A percentile compares a stretch with the other conserved stretches of the same genome.
These are phyloP conservation scores for Fraxinus albicans DNA, from an alignment of 305 asterid species.

Conservation along the genomic window DNA sequence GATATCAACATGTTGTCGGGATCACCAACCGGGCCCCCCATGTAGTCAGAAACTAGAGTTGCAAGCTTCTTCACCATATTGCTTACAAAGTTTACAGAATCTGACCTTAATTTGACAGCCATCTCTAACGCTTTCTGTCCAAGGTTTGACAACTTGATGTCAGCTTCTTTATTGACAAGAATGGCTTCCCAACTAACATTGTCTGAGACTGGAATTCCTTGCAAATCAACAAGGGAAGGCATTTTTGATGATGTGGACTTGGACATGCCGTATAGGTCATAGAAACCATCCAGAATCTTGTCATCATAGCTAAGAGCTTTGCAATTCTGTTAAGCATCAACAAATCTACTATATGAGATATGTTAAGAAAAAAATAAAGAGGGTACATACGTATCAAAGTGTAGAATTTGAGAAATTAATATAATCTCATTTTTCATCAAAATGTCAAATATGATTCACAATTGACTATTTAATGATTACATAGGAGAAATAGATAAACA, in stretches of 20 bases:
- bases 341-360: constrained; percentile 81
- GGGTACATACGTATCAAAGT: constrained; percentile 20
- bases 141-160: constrained; percentile 71
- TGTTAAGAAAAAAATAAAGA: constrained; percentile 45
- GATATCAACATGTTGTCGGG: constrained; percentile 75
- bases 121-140: constrained; percentile 71
- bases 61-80: constrained; percentile 74
- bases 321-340: constrained; percentile 92
- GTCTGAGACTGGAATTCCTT: constrained; percentile 70
- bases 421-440: neutral
- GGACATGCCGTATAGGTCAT: constrained; percentile 76
- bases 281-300: constrained; percentile 94
- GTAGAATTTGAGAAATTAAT: neutral
- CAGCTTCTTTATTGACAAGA: constrained; percentile 75
- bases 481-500: too few species aligned
- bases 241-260: constrained; percentile 72
- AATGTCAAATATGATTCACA: neutral
- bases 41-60: constrained; percentile 69
- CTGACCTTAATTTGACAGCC: constrained; percentile 53
- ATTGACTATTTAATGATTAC: neutral
- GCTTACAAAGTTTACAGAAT: constrained; percentile 37
- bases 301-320: constrained; percentile 91
- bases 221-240: constrained; percentile 93
- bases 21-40: constrained; percentile 94
- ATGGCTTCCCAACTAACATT: constrained; percentile 84